Base-by-base conservation (phyloP, 257 asterid genomes). In the Apocynum venetum region DNA sequence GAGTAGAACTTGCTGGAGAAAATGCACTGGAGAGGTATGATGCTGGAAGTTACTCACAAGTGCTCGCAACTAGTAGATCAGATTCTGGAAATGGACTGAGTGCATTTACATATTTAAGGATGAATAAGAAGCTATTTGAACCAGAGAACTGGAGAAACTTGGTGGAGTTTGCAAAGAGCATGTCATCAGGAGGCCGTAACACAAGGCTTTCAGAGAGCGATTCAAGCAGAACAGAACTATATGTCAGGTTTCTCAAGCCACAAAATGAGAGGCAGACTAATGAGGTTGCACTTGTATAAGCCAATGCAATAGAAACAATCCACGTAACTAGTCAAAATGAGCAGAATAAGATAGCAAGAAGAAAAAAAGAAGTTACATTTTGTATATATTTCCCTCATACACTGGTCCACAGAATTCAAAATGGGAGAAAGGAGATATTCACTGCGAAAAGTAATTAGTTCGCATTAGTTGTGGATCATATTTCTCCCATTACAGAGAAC, bases 21-120 rank as follows among this genome's bases (percentile, higher is more conserved):
- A 94, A 94, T 86, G 98, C 98, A 7, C 84, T 92, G 17, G 96
- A 91, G 84, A 90, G 97, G 84, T 92, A 94, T 40, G 97, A 94
- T 55, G 83, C 72, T 66, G 92, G 91, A 83, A 97, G 93, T 44
- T 90, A 77, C 60, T 80, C 88, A 17, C 97, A 91, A 74, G 95
- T 93, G 67, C 52, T 93, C 85, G 91, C 84, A 52, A 87, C 97
- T 46, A 90, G 94, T 77, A 85, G 91, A 78, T 87, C 95, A 11
- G 92, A 86, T 52, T 88, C 91, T 36, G 96, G 91, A 75, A 84
- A 87, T 61, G 92, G 90, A 31, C 85, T 90, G 85, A 82, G 85
- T 76, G 96, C 97, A 40, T 95, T 95, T 80, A 95, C 97, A 71
- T 95, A 87, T 79, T 74, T 95, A 51, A 84, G 99, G 74, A 84